phyloP scores from a whole-genome alignment of 2,329 filamentous ascomycete genomes.

The Arthrobotrys conoides region DNA sequence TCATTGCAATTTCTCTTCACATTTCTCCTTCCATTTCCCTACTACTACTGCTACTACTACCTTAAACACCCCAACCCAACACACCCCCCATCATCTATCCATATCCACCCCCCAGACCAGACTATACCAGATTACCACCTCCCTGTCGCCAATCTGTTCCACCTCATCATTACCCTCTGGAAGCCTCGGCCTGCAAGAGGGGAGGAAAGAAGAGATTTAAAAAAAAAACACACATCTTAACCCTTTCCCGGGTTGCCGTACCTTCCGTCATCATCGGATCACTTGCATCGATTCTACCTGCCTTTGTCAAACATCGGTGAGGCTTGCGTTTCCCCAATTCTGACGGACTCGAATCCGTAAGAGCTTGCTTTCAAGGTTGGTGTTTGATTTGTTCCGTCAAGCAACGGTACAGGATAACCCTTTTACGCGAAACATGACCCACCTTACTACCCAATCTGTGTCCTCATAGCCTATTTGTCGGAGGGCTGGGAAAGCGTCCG shows the following conservation, averaged over 20 bases:
- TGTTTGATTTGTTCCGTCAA: conserved; percentile 56
- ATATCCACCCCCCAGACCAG: too few species aligned
- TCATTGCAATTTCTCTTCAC: conserved; percentile 30
- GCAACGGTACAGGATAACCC: conserved; percentile 30
- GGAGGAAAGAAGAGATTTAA: not conserved
- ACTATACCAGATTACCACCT: conserved; percentile 8
- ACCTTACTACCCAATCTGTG: conserved; percentile 33
- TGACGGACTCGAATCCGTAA: conserved; percentile 35
- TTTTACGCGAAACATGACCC: conserved; percentile 49
- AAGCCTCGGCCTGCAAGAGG: conserved; percentile 16
- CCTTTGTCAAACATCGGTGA: conserved; percentile 40
- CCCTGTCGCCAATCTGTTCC: conserved; percentile 23
- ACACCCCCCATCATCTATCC: not conserved
- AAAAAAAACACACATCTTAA: not conserved
- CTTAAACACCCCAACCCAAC: conserved; percentile 10
- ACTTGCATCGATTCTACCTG: conserved; percentile 34
- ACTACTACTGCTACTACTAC: too few species aligned
- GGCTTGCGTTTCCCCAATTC: conserved; percentile 46
- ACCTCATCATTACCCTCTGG: not conserved
- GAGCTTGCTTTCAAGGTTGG: conserved; percentile 46
- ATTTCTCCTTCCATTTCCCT: conserved; percentile 33
- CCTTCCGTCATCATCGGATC: conserved; percentile 28
- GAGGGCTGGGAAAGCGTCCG: conserved; percentile 45
- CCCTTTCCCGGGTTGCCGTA: conserved; percentile 19
- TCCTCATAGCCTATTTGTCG: conserved; percentile 40